Evolutionary conservation across 495 filamentous ascomycete genomes (phyloP), one percentile per base, ranked within the genome.

Genomic region (Sporormia fimetaria): DNA sequence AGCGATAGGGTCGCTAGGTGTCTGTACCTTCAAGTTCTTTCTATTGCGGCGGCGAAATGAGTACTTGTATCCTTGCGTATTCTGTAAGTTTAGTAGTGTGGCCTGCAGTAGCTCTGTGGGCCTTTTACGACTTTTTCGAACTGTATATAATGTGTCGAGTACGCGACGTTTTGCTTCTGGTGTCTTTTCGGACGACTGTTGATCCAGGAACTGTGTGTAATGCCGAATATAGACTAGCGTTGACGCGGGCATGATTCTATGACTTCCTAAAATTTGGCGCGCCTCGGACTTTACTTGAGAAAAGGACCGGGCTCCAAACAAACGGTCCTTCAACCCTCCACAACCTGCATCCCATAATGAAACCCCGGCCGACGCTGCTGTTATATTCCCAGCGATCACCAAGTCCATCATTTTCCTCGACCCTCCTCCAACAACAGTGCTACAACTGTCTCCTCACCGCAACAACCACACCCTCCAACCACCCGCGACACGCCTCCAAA

Each of bases 1-100:
- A 49, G 30, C 43, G 49, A 8, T 47, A 24, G 21, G 3, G 16
- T 6, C 25, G 14, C 16, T 4, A 17, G n/a, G n/a, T n/a, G n/a
- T n/a, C n/a, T n/a, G n/a, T n/a, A n/a, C n/a, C n/a, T n/a, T n/a
- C n/a, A n/a, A n/a, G n/a, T n/a, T n/a, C n/a, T n/a, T n/a, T 16
- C 31, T 34, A 6, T 9, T 7, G 20, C 21, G 8, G 25, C 10
- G 4, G 6, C 37, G 9, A 6, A 14, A n/a, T 24, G 4, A 33
- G 11, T 33, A 8, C 9, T 6, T 22, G 15, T 30, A 9, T 29
- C 22, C 11, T 11, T 20, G 32, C 18, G 8, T 7, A 6, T 40
- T 12, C 37, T 25, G 6, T 15, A 7, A 20, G 23, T 36, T 6
- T 14, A 14, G 33, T 9, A 20, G 12, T 26, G 11, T 8, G 9